Percentiles rank a stretch among this genome's conserved stretches.
Conservation (phyloP, 768 basidiomycete species). For the Termitomyces sp. region DNA sequence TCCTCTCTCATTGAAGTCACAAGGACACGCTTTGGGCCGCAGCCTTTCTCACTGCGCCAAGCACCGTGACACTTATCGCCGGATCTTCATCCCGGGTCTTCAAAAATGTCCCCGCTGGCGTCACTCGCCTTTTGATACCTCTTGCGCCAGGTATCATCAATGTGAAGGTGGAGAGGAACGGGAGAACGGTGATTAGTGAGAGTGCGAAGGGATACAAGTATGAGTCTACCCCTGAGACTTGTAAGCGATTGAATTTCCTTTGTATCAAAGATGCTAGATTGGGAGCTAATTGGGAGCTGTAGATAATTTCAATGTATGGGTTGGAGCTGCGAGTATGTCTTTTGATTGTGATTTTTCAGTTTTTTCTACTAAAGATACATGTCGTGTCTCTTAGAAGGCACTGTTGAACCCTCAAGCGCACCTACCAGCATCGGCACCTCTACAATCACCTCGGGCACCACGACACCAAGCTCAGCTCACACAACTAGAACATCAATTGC, state of each 20-base stretch:
- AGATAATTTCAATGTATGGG: slow-evolving; percentile 66
- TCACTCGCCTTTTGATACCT: slow-evolving; percentile 57
- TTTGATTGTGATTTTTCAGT: background rate
- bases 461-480: background rate
- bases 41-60: slow-evolving; percentile 49
- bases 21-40: slow-evolving; percentile 65
- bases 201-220: slow-evolving; percentile 41
- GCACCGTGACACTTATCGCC: slow-evolving; percentile 46
- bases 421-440: background rate
- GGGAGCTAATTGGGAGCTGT: background rate
- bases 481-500: background rate
- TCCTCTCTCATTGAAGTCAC: background rate
- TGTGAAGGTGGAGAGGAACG: slow-evolving; percentile 48
- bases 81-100: slow-evolving; percentile 35
- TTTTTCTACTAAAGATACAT: background rate
- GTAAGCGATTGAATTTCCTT: slow-evolving; percentile 20
- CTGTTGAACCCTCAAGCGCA: background rate
- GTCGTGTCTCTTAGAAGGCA: background rate
- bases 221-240: slow-evolving; percentile 26
- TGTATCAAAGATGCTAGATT: background rate
- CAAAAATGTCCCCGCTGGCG: slow-evolving; percentile 41
- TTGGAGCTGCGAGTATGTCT: slow-evolving; percentile 39
- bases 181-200: slow-evolving; percentile 44
- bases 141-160: slow-evolving; percentile 52
- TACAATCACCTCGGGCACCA: background rate